Conservation (phyloP, 179 eudicot genomes). For the Beta lomatogona region DNA sequence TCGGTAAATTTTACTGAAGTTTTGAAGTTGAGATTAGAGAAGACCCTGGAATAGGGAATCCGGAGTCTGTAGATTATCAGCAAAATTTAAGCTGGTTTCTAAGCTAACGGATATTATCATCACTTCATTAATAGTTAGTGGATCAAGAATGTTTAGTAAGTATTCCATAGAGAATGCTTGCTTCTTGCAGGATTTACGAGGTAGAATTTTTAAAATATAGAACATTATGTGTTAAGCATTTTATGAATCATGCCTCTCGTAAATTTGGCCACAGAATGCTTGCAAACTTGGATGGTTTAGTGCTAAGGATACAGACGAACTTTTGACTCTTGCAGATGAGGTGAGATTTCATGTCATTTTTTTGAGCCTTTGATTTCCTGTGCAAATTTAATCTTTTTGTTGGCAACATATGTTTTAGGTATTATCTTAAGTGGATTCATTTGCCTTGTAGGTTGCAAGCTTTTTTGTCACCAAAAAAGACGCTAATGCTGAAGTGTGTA, state of each 20-base stretch:
- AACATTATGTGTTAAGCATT: background rate
- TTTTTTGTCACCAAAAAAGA: conserved; percentile 46
- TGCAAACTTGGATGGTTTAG: conserved; percentile 80
- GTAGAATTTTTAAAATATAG: background rate
- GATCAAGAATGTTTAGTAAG: background rate
- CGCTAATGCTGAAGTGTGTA: conserved; percentile 37
- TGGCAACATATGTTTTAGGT: conserved; percentile 3
- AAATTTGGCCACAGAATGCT: conserved; percentile 58
- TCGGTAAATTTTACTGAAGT: background rate
- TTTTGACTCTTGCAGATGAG: conserved; percentile 66
- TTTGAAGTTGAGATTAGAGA: background rate
- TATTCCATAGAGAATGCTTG: background rate
- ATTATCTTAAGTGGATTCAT: background rate
- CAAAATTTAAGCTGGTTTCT: background rate
- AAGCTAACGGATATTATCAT: background rate
- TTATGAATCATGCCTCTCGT: conserved; percentile 11
- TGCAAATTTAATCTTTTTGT: background rate
- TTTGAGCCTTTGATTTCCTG: background rate
- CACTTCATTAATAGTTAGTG: background rate
- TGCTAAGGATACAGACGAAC: conserved; percentile 58
- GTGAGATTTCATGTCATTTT: conserved; percentile 35
- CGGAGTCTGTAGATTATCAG: background rate
- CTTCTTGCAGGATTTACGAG: background rate
- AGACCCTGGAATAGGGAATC: background rate
- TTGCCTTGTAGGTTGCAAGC: conserved; percentile 48